Conservation (phyloP, 148 eudicot species). For the Chenopodium album region DNA sequence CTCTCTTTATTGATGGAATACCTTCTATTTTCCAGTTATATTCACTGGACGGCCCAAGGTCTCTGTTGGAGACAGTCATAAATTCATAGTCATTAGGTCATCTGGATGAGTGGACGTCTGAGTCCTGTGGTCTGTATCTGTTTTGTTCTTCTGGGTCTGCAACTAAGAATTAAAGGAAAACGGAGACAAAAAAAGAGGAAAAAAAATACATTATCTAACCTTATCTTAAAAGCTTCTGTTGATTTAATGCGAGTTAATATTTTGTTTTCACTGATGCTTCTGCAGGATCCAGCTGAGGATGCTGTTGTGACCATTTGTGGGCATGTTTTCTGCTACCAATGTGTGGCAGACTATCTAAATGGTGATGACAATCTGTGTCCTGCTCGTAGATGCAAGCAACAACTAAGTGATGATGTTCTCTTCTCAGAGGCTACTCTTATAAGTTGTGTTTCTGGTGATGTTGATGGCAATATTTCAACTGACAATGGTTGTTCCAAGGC, state of each 20-base stretch:
- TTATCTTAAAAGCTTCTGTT: not conserved
- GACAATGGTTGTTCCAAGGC: constrained; percentile 41
- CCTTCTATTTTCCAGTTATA: not conserved
- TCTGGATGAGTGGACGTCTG: not conserved
- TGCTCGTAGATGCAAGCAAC: constrained; percentile 69
- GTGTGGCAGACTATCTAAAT: constrained; percentile 71
- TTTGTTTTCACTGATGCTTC: constrained; percentile 19
- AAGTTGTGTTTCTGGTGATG: constrained; percentile 62
- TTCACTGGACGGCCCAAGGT: not conserved
- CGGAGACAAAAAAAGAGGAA: not conserved
- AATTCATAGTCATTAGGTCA: not conserved
- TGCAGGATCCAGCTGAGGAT: constrained; percentile 97
- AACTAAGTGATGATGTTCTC: constrained; percentile 67
- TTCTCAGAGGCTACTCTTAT: constrained; percentile 68
- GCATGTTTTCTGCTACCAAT: constrained; percentile 94
- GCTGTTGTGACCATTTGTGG: constrained; percentile 86
- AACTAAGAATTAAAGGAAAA: not conserved
- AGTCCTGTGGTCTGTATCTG: not conserved
- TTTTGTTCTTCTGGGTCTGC: not conserved
- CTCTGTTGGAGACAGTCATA: not conserved
- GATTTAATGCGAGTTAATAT: not conserved
- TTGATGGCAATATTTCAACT: constrained; percentile 38
- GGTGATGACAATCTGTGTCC: constrained; percentile 93
- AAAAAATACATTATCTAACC: not conserved
- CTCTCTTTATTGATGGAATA: not conserved